Evolutionary conservation across 2,329 filamentous ascomycete genomes (phyloP), one percentile per base, ranked within the genome.

Genomic region (Penicillium sp.): DNA sequence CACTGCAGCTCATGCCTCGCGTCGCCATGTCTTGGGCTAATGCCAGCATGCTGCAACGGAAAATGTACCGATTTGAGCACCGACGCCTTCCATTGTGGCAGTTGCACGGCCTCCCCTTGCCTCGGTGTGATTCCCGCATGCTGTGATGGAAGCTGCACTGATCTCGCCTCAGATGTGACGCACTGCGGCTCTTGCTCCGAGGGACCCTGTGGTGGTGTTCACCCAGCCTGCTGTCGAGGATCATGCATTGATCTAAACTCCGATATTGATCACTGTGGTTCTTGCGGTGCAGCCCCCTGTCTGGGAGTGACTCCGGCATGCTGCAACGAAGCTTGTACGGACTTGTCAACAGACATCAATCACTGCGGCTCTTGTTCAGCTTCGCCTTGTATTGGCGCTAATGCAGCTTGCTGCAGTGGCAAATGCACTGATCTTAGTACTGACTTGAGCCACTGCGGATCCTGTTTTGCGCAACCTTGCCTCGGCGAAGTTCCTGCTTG

Each of bases 361-460:
- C 33, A 55, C 10, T 59, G 54, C 19, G 53, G 53, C 13, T 50
- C 53, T 24, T 59, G 56, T 14, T n/a, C 10, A 14, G 50, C 47
- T 21, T 9, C 28, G 3, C 26, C 56, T 2, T 59, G 56, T 14
- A 21, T 7, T 3, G 42, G 42, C 14, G 23, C 26, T 40, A 18
- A 43, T 13, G 46, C 50, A 10, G 40, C 33, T 31, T 56, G 51
- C n/a, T 56, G 54, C 29, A 23, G 21, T 37, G 47, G 55, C 3
- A 47, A 26, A 16, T 58, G 58, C 16, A 50, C 52, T 6, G 58
- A 58, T 58, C 28, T 60, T 10, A 44, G 36, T 18, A 49, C 49
- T 13, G 52, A 48, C 48, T 10, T 50, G 16, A 55, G 55, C 10
- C 42, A 62, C 31, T 62, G 58, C 29, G 58, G 58, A 9, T 49